Evolutionary conservation across 306 rosid genomes (phyloP).

Genomic region (Argentina anserina): DNA sequence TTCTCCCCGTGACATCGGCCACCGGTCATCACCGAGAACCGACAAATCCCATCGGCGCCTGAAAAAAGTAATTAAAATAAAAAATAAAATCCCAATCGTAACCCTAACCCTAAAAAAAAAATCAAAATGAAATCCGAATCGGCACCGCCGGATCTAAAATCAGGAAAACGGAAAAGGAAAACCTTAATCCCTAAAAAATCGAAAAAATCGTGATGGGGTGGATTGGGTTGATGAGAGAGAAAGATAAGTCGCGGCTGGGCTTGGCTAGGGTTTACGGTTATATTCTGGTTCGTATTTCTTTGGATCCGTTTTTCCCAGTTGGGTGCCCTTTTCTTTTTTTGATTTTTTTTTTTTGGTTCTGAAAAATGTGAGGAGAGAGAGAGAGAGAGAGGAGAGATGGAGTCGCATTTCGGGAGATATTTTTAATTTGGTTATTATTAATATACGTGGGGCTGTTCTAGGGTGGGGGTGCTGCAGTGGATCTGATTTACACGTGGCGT

Average conservation of each 20-base stretch:
- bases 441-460: conserved; percentile 18
- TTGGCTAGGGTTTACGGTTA: conserved; percentile 70
- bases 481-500: not conserved
- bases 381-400: conserved; percentile 9
- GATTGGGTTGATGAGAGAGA: conserved; percentile 34
- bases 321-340: not conserved
- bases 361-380: not conserved
- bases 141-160: not conserved
- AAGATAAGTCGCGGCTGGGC: conserved; percentile 74
- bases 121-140: not conserved
- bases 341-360: conserved; percentile 21
- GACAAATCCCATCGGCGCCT: conserved; percentile 49
- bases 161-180: not conserved
- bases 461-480: conserved; percentile 18
- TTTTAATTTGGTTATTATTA: conserved; percentile 28
- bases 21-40: conserved; percentile 73
- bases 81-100: conserved; percentile 27
- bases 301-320: conserved; percentile 60
- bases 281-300: conserved; percentile 48
- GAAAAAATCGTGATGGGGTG: conserved; percentile 7
- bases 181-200: conserved; percentile 34
- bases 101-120: conserved; percentile 32
- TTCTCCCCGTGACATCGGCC: conserved; percentile 62
- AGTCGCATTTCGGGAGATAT: conserved; percentile 48
- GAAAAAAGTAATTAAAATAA: too few species aligned